Base-by-base conservation (phyloP, 2,329 filamentous ascomycete species). In the Penicillium sp. region DNA sequence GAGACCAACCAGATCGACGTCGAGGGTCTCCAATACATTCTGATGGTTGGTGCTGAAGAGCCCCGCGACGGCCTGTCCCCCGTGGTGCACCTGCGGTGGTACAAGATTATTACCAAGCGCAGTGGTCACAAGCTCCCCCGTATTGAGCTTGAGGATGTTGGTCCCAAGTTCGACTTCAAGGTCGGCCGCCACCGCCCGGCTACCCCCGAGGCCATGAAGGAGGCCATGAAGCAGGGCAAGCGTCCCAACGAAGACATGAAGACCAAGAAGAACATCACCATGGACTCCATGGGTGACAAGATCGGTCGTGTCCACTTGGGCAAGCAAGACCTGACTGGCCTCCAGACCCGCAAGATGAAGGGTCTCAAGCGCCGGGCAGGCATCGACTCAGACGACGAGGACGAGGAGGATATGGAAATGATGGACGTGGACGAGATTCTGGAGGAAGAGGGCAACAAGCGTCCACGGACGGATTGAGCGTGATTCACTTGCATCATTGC, bases 271-370 rank as follows among this genome's bases (percentile, higher is more conserved):
- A 98, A 98, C 71, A 85, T 98, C 60, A 81, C 83, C 46, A 94
- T 87, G 48, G 90, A 97, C 68, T 72, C 84, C 38, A 89, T 98
- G 74, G 93, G 93, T 67, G 93, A 98, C 73, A 97, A 97, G 84
- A 79, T 97, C 55, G 93, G 91, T 54, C 84, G 90, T 59, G 86
- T 98, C 54, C 93, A 98, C 69, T 72, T 95, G 51, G 89, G 87
- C 64, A 89, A 85, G 75, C 90, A 96, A 73, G 90, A 98, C 73
- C 79, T 98, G 50, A 78, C 77, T 65, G 81, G 86, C 61, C 71
- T 98, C 70, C 93, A 98, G 77, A 94, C 90, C 45, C 84, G 93
- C 66, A 98, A 98, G 82, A 97, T 98, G 90, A 98, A 98, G 83
- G 93, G 90, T 58, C 72, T 98, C 58, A 98, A 97, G 81, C 80